phyloP scores from a whole-genome alignment of 805 yeast species.

The Starmera caribaea region DNA sequence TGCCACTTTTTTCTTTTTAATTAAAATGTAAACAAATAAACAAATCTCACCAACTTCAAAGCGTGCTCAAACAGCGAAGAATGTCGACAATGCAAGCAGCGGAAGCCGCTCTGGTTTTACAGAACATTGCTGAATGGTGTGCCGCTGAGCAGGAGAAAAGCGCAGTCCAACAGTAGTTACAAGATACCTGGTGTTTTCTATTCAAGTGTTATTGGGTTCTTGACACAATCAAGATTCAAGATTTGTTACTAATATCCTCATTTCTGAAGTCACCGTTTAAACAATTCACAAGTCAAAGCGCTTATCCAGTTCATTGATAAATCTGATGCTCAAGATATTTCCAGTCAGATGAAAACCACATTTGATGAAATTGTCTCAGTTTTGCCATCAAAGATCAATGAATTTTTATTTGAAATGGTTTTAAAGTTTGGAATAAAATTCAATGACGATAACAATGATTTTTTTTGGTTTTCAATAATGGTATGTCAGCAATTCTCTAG shows the following conservation, averaged over 20 bases:
- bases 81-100: neutral
- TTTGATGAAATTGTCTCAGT: slow-evolving; percentile 4
- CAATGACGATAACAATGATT: slow-evolving; percentile 7
- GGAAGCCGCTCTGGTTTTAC: no score
- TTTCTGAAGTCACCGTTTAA: no score
- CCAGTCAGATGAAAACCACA: neutral
- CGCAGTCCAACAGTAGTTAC: neutral
- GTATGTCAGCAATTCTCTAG: no score
- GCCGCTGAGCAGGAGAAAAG: neutral
- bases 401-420: slow-evolving; percentile 11
- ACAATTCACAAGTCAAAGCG: no score
- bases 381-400: slow-evolving; percentile 6
- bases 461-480: slow-evolving; percentile 15
- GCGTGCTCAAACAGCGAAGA: no score
- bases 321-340: neutral
- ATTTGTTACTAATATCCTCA: no score
- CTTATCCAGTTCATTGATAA: neutral
- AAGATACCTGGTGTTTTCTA: neutral
- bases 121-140: neutral
- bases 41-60: no score
- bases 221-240: no score
- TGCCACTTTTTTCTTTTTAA: no score
- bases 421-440: slow-evolving; percentile 15
- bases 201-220: neutral
- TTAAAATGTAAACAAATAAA: no score